Evolutionary conservation across 306 rosid genomes (phyloP).

Genomic region (Casuarina cunninghamiana): DNA sequence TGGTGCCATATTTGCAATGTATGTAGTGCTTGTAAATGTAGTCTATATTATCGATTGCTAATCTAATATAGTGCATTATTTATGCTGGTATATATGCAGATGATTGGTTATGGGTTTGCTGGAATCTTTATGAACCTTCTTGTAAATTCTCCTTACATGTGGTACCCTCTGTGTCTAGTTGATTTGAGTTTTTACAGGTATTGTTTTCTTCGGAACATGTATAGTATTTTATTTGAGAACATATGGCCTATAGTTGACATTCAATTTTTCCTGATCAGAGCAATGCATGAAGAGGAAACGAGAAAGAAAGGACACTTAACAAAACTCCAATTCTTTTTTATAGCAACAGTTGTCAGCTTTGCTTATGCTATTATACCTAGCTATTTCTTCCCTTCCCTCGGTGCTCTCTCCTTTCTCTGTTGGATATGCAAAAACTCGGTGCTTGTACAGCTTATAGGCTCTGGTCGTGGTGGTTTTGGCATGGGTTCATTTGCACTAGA

Average conservation of each 20-base stretch:
- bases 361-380: not conserved
- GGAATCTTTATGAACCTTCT: not conserved
- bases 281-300: not conserved
- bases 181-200: not conserved
- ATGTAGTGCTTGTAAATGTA: no score
- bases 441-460: not conserved
- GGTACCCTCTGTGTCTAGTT: not conserved
- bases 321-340: not conserved
- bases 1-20: no score
- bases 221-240: no score
- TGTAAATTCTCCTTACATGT: constrained; percentile 2
- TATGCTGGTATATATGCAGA: not conserved
- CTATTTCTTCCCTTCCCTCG: not conserved
- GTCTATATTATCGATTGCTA: not conserved
- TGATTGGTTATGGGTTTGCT: not conserved
- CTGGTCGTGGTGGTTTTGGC: not conserved
- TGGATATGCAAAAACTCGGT: not conserved
- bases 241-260: no score
- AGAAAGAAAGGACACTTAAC: not conserved
- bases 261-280: not conserved
- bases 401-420: not conserved
- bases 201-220: not conserved
- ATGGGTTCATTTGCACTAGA: not conserved
- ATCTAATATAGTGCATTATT: not conserved
- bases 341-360: not conserved